These are phyloP conservation scores for Podospora australis DNA, from an alignment of 495 filamentous ascomycete genomes.

Conservation along the genomic window DNA sequence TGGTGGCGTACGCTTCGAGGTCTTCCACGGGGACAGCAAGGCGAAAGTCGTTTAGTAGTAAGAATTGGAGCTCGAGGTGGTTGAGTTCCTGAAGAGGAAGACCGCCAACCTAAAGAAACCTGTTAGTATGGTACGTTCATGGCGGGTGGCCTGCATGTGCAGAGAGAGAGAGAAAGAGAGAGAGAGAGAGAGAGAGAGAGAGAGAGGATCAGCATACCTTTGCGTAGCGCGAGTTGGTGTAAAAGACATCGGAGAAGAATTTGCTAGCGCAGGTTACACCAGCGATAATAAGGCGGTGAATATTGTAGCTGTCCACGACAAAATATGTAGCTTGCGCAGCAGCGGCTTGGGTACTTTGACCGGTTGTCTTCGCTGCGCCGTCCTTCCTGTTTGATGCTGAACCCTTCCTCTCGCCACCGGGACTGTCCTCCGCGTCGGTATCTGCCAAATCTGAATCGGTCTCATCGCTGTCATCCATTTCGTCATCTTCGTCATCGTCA, in stretches of 20 bases:
- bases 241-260: slow-evolving; percentile 99
- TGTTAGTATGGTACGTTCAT: background rate
- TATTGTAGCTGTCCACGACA: slow-evolving; percentile 98
- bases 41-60: slow-evolving; percentile 94
- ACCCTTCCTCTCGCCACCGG: background rate
- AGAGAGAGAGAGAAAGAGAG: background rate
- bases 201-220: too few species aligned
- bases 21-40: slow-evolving; percentile 92
- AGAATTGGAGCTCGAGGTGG: slow-evolving; percentile 93
- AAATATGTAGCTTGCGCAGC: slow-evolving; percentile 57
- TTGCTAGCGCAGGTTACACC: slow-evolving; percentile 98
- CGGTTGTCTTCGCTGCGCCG: slow-evolving; percentile 26
- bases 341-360: slow-evolving; percentile 22
- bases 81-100: slow-evolving; percentile 95
- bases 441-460: slow-evolving; percentile 37
- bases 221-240: slow-evolving; percentile 97
- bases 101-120: slow-evolving; percentile 69
- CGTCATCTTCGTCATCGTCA: slow-evolving; percentile 16
- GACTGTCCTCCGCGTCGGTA: slow-evolving; percentile 31
- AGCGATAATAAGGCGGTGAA: slow-evolving; percentile 93
- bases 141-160: background rate
- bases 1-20: slow-evolving; percentile 93
- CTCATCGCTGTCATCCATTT: slow-evolving; percentile 13
- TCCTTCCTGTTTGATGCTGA: slow-evolving; percentile 8
- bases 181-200: too few species aligned